Evolutionary conservation across 73 alveolate species (phyloP).

Genomic region (Tetrahymena borealis): DNA sequence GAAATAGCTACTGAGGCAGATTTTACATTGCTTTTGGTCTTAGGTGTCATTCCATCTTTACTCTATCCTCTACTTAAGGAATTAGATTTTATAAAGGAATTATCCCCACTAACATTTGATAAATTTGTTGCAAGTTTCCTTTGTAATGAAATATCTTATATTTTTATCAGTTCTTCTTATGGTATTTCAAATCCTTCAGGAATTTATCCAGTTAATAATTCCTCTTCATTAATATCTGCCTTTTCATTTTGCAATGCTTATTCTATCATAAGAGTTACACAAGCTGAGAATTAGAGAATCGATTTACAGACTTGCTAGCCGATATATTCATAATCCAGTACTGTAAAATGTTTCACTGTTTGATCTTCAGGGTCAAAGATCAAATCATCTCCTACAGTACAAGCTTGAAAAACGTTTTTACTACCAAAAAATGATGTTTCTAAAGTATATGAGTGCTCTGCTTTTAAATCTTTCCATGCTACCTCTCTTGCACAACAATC

Average conservation of each 20-base stretch:
- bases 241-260: not conserved
- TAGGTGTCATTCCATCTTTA: not conserved
- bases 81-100: not conserved
- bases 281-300: not conserved
- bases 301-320: not conserved
- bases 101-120: not conserved
- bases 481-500: slow-evolving; percentile 87
- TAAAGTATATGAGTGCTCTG: slow-evolving; percentile 81
- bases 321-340: not conserved
- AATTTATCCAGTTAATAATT: not conserved
- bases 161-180: not conserved
- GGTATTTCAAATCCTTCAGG: not conserved
- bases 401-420: not conserved
- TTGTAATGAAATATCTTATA: not conserved
- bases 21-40: not conserved
- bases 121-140: not conserved
- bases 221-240: not conserved
- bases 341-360: not conserved
- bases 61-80: not conserved
- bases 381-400: not conserved
- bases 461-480: slow-evolving; percentile 74
- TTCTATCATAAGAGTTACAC: not conserved
- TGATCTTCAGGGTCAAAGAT: not conserved
- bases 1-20: not conserved
- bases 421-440: slow-evolving; percentile 92